Evolutionary conservation across 2,329 filamentous ascomycete species (phyloP).

Genomic region (Fusarium sp.): DNA sequence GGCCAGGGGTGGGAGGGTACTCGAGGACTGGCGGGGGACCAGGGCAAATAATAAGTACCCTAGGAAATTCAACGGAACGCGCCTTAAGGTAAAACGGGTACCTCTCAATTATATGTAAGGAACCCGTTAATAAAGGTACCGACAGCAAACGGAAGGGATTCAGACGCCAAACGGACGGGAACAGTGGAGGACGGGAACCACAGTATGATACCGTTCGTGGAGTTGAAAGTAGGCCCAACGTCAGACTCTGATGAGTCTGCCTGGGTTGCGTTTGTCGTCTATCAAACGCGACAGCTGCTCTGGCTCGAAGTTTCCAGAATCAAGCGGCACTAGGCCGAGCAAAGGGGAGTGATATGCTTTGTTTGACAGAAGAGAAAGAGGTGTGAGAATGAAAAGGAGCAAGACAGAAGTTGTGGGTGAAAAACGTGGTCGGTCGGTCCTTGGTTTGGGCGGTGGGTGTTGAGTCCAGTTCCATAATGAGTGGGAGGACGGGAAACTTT

Average conservation of each 20-base stretch:
- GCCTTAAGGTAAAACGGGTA: constrained; percentile 25
- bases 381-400: constrained; percentile 35
- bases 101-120: constrained; percentile 33
- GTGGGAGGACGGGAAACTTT: constrained; percentile 36
- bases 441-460: constrained; percentile 37
- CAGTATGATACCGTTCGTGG: constrained; percentile 15
- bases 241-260: constrained; percentile 7
- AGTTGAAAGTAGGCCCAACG: not conserved
- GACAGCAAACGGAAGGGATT: constrained; percentile 32
- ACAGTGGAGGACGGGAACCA: constrained; percentile 33
- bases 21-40: constrained; percentile 14
- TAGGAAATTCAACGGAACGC: constrained; percentile 23
- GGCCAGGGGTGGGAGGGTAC: constrained; percentile 42
- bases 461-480: constrained; percentile 8
- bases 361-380: constrained; percentile 15
- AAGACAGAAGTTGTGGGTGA: constrained; percentile 36
- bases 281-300: constrained; percentile 10
- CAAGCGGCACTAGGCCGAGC: constrained; percentile 22
- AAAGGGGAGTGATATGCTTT: constrained; percentile 16
- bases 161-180: constrained; percentile 33
- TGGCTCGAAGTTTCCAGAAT: not conserved
- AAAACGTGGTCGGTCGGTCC: constrained; percentile 42
- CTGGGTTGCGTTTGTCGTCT: not conserved
- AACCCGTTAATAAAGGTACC: constrained; percentile 28
- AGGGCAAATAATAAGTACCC: constrained; percentile 25